These are phyloP conservation scores for Ligustrum vulgare DNA, from an alignment of 257 asterid genomes.

Conservation along the genomic window DNA sequence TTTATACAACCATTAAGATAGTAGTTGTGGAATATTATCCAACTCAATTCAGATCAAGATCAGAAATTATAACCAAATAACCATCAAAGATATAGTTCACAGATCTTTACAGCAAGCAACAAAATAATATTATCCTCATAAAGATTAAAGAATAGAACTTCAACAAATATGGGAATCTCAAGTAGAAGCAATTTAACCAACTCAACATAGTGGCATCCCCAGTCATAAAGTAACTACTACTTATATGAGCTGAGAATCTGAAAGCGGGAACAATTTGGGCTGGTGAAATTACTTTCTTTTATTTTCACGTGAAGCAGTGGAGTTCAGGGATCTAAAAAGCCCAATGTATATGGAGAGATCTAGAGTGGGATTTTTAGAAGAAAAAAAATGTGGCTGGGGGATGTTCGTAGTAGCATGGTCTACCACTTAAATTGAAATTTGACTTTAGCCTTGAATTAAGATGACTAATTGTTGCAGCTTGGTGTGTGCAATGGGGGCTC, in stretches of 20 bases:
- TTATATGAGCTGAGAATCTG: neutral
- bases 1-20: neutral
- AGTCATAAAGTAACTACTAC: neutral
- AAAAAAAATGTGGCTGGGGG: neutral
- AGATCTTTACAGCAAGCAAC: neutral
- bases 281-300: neutral
- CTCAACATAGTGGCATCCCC: neutral
- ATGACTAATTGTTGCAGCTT: too few relatives aligned
- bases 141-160: neutral
- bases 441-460: neutral
- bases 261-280: too few relatives aligned
- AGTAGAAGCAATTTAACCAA: neutral
- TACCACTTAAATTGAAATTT: neutral
- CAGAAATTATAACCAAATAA: neutral
- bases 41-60: neutral
- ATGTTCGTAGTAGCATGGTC: neutral
- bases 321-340: too few relatives aligned
- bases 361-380: neutral
- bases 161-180: neutral
- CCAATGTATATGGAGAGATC: neutral
- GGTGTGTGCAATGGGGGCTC: neutral
- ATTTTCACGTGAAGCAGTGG: too few relatives aligned
- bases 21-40: neutral
- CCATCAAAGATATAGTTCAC: neutral
- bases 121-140: neutral